Percentiles rank a stretch among this genome's conserved stretches.
Conservation (phyloP, 371 early-diverging fungal genomes). For the Coemansia sp. region DNA sequence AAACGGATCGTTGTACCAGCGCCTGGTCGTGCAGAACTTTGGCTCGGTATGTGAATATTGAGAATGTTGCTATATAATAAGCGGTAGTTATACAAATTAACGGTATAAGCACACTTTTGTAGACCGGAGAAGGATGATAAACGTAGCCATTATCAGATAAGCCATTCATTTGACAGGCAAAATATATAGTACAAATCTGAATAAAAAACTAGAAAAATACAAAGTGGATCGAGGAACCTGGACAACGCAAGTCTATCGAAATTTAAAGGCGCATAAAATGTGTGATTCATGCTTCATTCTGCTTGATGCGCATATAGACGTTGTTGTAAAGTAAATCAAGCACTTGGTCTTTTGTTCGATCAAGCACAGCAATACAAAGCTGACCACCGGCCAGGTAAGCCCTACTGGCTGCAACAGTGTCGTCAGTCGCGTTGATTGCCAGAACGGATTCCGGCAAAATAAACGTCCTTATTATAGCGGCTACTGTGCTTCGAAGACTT, state of each 20-base stretch:
- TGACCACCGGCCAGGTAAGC: conserved; percentile 14
- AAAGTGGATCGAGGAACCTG: not conserved
- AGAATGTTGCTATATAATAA: conserved; percentile 9
- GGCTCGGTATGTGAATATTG: conserved; percentile 21
- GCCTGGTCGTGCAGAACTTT: conserved; percentile 15
- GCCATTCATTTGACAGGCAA: not conserved
- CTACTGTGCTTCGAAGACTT: conserved; percentile 8
- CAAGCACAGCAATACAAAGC: conserved; percentile 22
- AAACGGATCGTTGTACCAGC: conserved; percentile 24
- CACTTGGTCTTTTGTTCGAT: conserved; percentile 27
- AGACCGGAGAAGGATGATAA: not conserved
- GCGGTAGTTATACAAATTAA: not conserved
- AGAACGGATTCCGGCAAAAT: conserved; percentile 36
- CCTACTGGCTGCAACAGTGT: conserved; percentile 6
- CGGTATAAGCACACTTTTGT: not conserved
- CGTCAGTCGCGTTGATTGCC: conserved; percentile 22
- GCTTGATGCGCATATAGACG: conserved; percentile 24
- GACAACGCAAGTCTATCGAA: not conserved
- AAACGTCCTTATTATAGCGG: conserved; percentile 22
- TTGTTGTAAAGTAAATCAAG: conserved; percentile 37
- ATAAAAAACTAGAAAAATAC: not conserved
- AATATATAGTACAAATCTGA: not conserved
- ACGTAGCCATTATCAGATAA: not conserved
- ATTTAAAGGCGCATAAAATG: not conserved
- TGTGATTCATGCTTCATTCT: not conserved